These are phyloP conservation scores for Alloteropsis semialata DNA, from an alignment of 176 grass and related monocot genomes.

Conservation along the genomic window DNA sequence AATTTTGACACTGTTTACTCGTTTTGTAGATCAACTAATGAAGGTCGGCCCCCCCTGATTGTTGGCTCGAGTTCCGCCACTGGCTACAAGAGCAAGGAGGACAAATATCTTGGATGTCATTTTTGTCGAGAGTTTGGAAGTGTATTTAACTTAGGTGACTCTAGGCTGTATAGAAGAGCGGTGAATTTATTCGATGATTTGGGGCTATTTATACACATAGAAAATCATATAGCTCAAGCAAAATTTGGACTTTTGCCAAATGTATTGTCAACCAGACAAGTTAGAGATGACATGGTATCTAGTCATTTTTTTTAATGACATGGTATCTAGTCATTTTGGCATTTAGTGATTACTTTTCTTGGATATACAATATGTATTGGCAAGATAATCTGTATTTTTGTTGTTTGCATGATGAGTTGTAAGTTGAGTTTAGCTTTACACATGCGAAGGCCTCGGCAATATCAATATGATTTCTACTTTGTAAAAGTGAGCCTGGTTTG, in stretches of 20 bases:
- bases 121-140: neutral
- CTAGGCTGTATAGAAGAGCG: too few species aligned
- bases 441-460: neutral
- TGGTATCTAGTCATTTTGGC: neutral
- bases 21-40: too few species aligned
- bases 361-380: neutral
- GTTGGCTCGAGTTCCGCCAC: too few species aligned
- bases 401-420: neutral
- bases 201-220: neutral
- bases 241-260: neutral
- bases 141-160: neutral
- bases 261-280: neutral
- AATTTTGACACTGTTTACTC: too few species aligned
- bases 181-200: neutral
- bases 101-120: neutral
- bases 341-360: neutral
- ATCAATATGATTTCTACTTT: neutral
- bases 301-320: neutral
- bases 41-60: too few species aligned
- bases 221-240: neutral
- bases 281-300: neutral
- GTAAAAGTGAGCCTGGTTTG: too few species aligned
- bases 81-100: neutral
- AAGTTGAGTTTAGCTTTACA: neutral
- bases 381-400: neutral